Percentiles rank a stretch among this genome's conserved stretches.
Conservation (phyloP, 306 rosid genomes). For the Malus fusca region DNA sequence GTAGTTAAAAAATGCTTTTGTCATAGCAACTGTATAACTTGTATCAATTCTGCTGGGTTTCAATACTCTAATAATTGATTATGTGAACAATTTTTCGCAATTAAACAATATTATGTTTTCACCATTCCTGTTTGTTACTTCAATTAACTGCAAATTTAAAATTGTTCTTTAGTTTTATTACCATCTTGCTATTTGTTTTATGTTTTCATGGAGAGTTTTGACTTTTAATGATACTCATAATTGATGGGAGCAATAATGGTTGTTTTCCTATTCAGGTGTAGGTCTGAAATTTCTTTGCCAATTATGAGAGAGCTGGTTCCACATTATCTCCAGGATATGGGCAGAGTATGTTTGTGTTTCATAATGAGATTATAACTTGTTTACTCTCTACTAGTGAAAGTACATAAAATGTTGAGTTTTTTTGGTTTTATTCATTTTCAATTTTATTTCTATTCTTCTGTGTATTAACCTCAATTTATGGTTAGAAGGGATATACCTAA, state of each 20-base stretch:
- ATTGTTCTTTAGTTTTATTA: background rate
- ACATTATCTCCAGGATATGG: slow-evolving; percentile 90
- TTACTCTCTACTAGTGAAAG: background rate
- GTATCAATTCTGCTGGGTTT: background rate
- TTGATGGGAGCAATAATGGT: slow-evolving; percentile 13
- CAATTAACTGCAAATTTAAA: background rate
- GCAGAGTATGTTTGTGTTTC: slow-evolving; percentile 52
- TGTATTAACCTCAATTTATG: background rate
- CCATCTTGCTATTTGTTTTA: background rate
- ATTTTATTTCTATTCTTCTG: background rate
- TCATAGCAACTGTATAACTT: background rate
- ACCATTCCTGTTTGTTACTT: background rate
- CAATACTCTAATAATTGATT: background rate
- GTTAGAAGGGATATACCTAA: background rate
- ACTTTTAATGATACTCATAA: background rate
- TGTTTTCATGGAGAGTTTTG: background rate
- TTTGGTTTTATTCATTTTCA: background rate
- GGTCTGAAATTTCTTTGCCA: slow-evolving; percentile 87
- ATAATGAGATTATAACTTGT: background rate
- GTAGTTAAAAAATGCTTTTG: background rate
- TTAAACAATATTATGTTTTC: background rate
- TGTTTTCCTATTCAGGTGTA: slow-evolving; percentile 55
- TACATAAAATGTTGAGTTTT: background rate
- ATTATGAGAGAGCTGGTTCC: slow-evolving; percentile 92
- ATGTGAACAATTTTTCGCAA: background rate